phyloP scores from a whole-genome alignment of 164 flowering plant species.

The Akebia trifoliata region DNA sequence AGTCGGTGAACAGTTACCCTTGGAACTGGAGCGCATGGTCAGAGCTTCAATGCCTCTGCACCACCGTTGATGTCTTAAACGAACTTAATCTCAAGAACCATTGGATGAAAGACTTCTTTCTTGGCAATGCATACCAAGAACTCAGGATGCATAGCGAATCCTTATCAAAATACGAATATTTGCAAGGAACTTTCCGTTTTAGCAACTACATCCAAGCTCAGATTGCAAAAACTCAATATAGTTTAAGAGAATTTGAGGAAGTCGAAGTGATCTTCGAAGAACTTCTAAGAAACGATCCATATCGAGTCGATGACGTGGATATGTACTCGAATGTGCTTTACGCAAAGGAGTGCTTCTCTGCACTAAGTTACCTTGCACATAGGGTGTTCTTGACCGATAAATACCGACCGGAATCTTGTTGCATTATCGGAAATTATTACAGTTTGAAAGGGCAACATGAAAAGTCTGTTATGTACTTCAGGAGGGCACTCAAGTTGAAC shows the following conservation, averaged over 20 bases:
- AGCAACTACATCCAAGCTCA: conserved; percentile 90
- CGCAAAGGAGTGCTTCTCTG: conserved; percentile 82
- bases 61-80: conserved; percentile 57
- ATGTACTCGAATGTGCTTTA: conserved; percentile 97
- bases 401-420: conserved; percentile 95
- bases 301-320: conserved; percentile 92
- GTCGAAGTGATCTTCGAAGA: conserved; percentile 94
- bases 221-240: conserved; percentile 82
- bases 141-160: conserved; percentile 83
- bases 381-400: conserved; percentile 80
- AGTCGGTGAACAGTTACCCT: conserved; percentile 90
- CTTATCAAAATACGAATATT: conserved; percentile 60
- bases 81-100: conserved; percentile 74
- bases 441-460: conserved; percentile 96
- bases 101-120: conserved; percentile 98
- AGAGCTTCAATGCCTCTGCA: conserved; percentile 82
- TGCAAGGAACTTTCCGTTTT: conserved; percentile 64
- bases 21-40: conserved; percentile 99
- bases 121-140: conserved; percentile 80
- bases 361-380: conserved; percentile 90
- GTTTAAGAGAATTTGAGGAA: conserved; percentile 83
- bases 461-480: conserved; percentile 84
- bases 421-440: conserved; percentile 96
- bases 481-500: conserved; percentile 85
- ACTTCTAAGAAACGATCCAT: conserved; percentile 74